Base-by-base conservation (phyloP, 1,139 yeast genomes). In the Suhomyces chickasaworum region DNA sequence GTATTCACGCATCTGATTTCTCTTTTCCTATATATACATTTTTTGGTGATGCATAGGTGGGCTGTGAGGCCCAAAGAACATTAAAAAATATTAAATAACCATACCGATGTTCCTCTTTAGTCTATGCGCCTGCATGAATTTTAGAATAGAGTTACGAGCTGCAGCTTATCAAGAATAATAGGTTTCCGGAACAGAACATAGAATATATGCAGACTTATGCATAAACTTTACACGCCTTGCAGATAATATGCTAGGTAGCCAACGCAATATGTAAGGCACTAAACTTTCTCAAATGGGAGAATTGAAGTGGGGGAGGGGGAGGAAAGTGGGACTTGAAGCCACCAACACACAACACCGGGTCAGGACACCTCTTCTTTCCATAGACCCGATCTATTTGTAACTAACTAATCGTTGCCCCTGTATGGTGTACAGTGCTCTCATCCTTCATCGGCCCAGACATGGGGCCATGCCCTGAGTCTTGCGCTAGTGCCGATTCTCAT, bases 181-280 rank as follows among this genome's bases (percentile, higher is more conserved):
- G 22, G 22, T 29, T 13, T 13, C 37, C 37, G 25, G 38, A 32
- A 44, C 32, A 32, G 39, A 44, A 44, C 37, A 18, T 13, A 18
- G 29, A 30, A 10, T n/a, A 7, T 20, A 42, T 37, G 45, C 41
- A 38, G 30, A 33, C 12, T 29, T 31, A 31, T 36, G 37, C 29
- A 32, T 17, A 35, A 16, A n/a, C 29, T 23, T 23, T n/a, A n/a
- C 29, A 12, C 29, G 13, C 25, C 27, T 15, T 35, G 39, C 39
- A 37, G 32, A 37, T 17, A 23, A 29, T 22, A 35, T 35, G 37
- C 37, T 22, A 21, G n/a, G 37, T 33, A 35, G 30, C 37, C 37
- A 35, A 40, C 35, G 41, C 41, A 34, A 29, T 30, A 47, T 47
- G 50, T 41, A 47, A 47, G 50, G 50, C 44, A 47, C 50, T 47